Base-by-base conservation (phyloP, 371 early-diverging fungal species). In the Mortierella sp. region DNA sequence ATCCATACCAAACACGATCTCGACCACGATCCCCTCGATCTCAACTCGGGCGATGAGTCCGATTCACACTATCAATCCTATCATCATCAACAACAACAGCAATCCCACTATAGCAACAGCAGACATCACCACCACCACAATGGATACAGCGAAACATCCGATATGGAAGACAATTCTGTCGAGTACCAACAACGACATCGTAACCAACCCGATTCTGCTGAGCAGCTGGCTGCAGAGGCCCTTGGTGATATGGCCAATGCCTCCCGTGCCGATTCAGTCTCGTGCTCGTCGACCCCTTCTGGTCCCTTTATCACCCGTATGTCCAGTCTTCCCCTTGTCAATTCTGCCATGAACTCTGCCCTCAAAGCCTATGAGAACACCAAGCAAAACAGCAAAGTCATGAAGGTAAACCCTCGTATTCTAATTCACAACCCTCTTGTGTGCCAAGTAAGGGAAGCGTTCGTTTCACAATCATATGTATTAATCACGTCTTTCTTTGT, bases 251-350 rank as follows among this genome's bases (percentile, higher is more conserved):
- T 94, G 87, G 87, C 88, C 40, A 88, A 85, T 53, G 76, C 80
- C 44, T 74, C 65, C 31, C 79, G 50, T 31, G 14, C 64, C 53
- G 39, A 65, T 16, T 22, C 61, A 3, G 2, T 66, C 13, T 73
- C 79, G 24, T 52, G 48, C 2, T 34, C 55, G 39, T 26, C 45
- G 13, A 64, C 70, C 31, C 47, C 74, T 34, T 50, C 81, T 53
- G 79, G 79, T 22, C 87, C 89, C 29, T 95, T 95, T 55, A 90
- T 95, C 73, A 82, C 87, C 48, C 90, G 96, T 43, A 93, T 96
- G 64, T 91, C 95, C 71, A 92, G 89, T 70, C 86, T 95, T 4
- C 96, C 96, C 9, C 67, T 96, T n/a, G 94, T 97, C 58, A 92
- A 92, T 74, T 90, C 92, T 9, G 92, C 95, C n/a, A 94, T 97